Evolutionary conservation across 805 yeast genomes (phyloP).

Genomic region (Saturnispora silvae): DNA sequence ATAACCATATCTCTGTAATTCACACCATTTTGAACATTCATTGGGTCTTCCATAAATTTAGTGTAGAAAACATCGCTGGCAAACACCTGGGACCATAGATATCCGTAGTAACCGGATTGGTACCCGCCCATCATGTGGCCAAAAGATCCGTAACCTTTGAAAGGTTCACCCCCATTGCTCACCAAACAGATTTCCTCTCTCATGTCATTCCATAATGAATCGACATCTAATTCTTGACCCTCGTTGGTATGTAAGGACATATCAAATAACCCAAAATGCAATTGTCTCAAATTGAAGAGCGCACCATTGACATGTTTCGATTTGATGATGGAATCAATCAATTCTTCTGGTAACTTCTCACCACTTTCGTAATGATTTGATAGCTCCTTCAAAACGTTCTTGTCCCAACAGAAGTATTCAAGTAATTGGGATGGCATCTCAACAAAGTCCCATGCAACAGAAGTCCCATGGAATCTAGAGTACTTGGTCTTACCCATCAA

Average conservation of each 20-base stretch:
- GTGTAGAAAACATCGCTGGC: constrained; percentile 75
- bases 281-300: constrained; percentile 58
- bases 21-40: constrained; percentile 50
- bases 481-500: constrained; percentile 55
- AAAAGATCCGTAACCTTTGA: constrained; percentile 67
- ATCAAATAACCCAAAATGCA: constrained; percentile 72
- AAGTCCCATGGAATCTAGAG: constrained; percentile 65
- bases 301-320: constrained; percentile 75
- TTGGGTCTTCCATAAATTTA: constrained; percentile 56
- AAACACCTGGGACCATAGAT: constrained; percentile 76
- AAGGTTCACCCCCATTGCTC: constrained; percentile 40
- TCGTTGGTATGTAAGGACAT: constrained; percentile 50
- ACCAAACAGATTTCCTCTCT: constrained; percentile 54
- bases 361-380: constrained; percentile 55
- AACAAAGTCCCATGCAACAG: constrained; percentile 77
- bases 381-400: constrained; percentile 42
- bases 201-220: constrained; percentile 52
- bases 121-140: constrained; percentile 81
- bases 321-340: constrained; percentile 46
- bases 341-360: constrained; percentile 43
- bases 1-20: constrained; percentile 61
- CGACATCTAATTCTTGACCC: constrained; percentile 40
- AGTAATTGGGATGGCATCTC: constrained; percentile 88
- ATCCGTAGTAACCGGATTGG: constrained; percentile 81
- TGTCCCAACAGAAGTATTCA: constrained; percentile 83